Conservation (phyloP, 1,284 basidiomycete genomes). For the Trichosporon coremiiforme region DNA sequence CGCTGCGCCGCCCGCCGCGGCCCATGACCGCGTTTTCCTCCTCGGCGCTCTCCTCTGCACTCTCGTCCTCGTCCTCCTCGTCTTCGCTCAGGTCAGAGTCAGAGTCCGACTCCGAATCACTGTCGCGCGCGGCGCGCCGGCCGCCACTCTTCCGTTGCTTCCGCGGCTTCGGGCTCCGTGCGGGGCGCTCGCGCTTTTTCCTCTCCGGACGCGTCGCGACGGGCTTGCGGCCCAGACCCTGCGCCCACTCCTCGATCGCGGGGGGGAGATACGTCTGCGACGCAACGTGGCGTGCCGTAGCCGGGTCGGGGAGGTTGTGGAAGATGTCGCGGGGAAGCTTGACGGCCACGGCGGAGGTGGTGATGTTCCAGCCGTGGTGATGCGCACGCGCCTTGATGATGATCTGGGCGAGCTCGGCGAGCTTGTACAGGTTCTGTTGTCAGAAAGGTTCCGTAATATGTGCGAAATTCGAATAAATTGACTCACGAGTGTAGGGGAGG, state of each 20-base stretch:
- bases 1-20: slow-evolving; percentile 47
- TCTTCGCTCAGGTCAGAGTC: slow-evolving; percentile 35
- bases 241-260: slow-evolving; percentile 39
- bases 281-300: slow-evolving; percentile 36
- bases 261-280: slow-evolving; percentile 42
- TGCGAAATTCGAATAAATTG: not conserved
- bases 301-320: slow-evolving; percentile 41
- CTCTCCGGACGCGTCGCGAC: slow-evolving; percentile 14
- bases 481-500: slow-evolving; percentile 27
- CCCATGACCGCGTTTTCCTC: slow-evolving; percentile 40
- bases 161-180: slow-evolving; percentile 9
- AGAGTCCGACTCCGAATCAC: slow-evolving; percentile 27
- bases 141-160: slow-evolving; percentile 7
- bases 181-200: slow-evolving; percentile 21
- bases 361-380: slow-evolving; percentile 71
- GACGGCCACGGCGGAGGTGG: slow-evolving; percentile 77
- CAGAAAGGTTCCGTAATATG: not conserved
- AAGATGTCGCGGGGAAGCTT: slow-evolving; percentile 82
- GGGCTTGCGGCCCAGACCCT: slow-evolving; percentile 31
- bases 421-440: slow-evolving; percentile 78
- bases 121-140: not conserved
- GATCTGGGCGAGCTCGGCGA: slow-evolving; percentile 85
- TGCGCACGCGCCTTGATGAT: slow-evolving; percentile 74
- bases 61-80: slow-evolving; percentile 29
- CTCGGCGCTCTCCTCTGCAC: slow-evolving; percentile 28